Conservation (phyloP, 2,329 filamentous ascomycete genomes). For the Ceratocystis eucalypticola region DNA sequence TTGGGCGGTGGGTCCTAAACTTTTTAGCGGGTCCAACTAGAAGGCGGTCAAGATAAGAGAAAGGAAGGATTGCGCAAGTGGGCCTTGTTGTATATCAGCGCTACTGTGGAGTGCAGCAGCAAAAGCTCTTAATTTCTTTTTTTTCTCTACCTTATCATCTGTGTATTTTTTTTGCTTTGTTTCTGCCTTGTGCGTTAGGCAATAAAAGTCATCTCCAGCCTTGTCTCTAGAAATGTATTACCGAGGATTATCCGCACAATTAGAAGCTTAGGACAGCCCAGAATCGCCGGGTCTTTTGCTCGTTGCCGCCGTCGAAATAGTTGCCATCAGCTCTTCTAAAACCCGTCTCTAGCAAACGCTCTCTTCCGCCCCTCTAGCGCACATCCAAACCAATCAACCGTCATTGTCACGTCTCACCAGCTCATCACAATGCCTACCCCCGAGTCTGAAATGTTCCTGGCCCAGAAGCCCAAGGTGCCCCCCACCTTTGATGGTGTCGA, state of each 20-base stretch:
- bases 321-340: neutral
- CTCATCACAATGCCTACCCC: conserved; percentile 56
- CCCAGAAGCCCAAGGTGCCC: conserved; percentile 68
- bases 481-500: conserved; percentile 78
- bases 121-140: neutral
- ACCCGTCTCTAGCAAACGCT: neutral
- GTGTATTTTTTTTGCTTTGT: neutral
- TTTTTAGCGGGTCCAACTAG: conserved; percentile 17
- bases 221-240: neutral
- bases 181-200: neutral
- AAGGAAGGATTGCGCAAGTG: no score
- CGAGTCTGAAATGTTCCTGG: conserved; percentile 69
- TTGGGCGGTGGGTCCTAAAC: conserved; percentile 26
- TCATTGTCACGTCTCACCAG: neutral
- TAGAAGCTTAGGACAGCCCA: neutral
- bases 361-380: neutral
- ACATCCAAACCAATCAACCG: neutral
- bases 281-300: neutral
- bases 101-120: no score
- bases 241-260: neutral
- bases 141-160: neutral
- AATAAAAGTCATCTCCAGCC: neutral
- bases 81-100: no score
- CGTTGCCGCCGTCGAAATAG: neutral
- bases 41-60: conserved; percentile 27